A percentile compares a stretch with the other conserved stretches of the same genome.
Conservation (phyloP, 2,329 filamentous ascomycete species). For the Fusarium dimerum region DNA sequence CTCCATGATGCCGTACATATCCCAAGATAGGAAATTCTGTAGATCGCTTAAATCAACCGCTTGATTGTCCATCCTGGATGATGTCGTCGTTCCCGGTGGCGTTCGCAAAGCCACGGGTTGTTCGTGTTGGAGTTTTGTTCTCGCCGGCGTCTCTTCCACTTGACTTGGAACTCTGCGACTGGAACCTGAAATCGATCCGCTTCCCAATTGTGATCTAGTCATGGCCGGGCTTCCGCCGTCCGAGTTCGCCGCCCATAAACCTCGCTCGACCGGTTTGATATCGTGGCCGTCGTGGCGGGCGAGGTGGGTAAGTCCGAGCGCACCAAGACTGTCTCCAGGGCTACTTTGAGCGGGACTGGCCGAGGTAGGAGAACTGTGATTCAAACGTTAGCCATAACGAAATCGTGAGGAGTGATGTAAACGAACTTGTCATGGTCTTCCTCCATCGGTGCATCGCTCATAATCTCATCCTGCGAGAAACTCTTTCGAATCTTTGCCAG, state of each 20-base stretch:
- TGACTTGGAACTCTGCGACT: constrained; percentile 9
- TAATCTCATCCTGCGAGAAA: constrained; percentile 28
- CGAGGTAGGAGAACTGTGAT: constrained; percentile 15
- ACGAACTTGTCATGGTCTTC: constrained; percentile 22
- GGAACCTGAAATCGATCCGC: constrained; percentile 13
- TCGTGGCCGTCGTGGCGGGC: constrained; percentile 22
- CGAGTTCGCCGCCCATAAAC: constrained; percentile 11
- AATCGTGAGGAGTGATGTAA: background rate
- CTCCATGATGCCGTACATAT: constrained; percentile 44
- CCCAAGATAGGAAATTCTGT: constrained; percentile 42
- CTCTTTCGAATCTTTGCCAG: constrained; percentile 39
- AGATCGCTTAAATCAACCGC: constrained; percentile 40
- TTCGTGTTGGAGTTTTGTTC: constrained; percentile 40
- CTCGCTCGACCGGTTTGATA: constrained; percentile 16
- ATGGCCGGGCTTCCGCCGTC: constrained; percentile 17
- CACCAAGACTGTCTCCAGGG: constrained; percentile 22
- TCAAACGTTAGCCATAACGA: constrained; percentile 3
- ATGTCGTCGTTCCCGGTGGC: constrained; percentile 18
- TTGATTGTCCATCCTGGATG: constrained; percentile 35
- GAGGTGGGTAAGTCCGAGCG: constrained; percentile 25
- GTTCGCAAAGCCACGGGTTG: constrained; percentile 33
- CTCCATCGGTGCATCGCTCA: constrained; percentile 25
- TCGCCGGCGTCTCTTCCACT: constrained; percentile 24
- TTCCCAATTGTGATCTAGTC: constrained; percentile 11
- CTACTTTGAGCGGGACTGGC: constrained; percentile 23